These are phyloP conservation scores for Alternaria gansuensis DNA, from an alignment of 2,329 filamentous ascomycete genomes.

Conservation along the genomic window DNA sequence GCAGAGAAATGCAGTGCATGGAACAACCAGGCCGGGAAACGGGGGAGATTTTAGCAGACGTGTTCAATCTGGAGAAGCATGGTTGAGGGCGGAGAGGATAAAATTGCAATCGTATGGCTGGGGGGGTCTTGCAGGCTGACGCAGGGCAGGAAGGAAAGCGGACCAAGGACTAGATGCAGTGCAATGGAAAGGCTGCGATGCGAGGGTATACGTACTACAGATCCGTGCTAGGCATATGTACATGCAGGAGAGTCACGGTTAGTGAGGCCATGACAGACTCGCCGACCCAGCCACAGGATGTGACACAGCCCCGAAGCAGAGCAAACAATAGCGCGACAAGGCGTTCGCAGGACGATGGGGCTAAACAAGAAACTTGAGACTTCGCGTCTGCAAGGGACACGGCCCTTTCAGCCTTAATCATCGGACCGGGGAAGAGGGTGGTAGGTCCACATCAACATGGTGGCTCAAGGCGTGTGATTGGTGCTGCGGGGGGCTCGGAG, in stretches of 20 bases:
- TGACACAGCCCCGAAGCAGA: conserved; percentile 5
- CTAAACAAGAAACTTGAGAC: conserved; percentile 24
- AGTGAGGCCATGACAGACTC: conserved; percentile 9
- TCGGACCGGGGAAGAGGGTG: conserved; percentile 18
- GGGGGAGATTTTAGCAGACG: neutral
- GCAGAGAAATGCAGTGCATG: neutral
- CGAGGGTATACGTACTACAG: conserved; percentile 16
- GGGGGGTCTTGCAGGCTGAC: neutral
- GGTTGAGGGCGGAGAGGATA: conserved; percentile 3
- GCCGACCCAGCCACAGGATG: conserved; percentile 17
- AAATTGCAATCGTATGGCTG: neutral
- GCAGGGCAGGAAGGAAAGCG: neutral
- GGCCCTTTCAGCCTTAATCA: conserved; percentile 13
- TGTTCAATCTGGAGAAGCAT: conserved; percentile 1
- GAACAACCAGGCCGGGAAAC: neutral
- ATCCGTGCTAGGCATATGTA: neutral
- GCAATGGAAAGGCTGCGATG: conserved; percentile 4
- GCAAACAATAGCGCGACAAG: conserved; percentile 15
- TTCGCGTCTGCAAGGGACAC: conserved; percentile 24
- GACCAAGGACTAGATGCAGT: conserved; percentile 3
- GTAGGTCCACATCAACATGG: conserved; percentile 13
- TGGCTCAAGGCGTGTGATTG: conserved; percentile 14
- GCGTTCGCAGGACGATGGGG: conserved; percentile 24
- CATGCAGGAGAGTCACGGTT: conserved; percentile 2
- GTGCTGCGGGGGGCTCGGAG: conserved; percentile 15